A percentile compares a stretch with the other conserved stretches of the same genome.
Evolutionary conservation across 1,284 basidiomycete genomes (phyloP).

Genomic region (Leccinum huronense): DNA sequence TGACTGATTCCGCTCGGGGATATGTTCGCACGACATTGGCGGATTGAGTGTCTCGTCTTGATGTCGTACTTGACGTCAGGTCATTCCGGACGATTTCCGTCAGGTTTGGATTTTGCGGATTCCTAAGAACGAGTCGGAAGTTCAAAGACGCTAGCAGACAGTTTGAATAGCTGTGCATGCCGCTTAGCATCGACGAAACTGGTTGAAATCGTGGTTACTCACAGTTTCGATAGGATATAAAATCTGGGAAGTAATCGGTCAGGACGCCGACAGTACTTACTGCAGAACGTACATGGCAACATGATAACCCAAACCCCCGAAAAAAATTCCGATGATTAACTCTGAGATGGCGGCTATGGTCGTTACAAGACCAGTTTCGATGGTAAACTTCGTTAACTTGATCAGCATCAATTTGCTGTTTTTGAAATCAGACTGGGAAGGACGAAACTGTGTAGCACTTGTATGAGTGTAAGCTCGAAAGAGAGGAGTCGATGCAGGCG

Average conservation of each 20-base stretch:
- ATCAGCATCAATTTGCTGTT: background rate
- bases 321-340: background rate
- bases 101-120: background rate
- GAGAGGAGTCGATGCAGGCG: background rate
- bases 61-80: background rate
- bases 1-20: background rate
- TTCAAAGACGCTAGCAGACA: slow-evolving; percentile 16
- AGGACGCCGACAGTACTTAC: background rate
- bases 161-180: slow-evolving; percentile 17
- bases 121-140: slow-evolving; percentile 9
- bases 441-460: background rate
- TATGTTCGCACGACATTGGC: background rate
- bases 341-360: background rate
- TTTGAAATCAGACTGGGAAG: background rate
- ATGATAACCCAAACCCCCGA: too few relatives aligned
- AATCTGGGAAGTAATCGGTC: slow-evolving; percentile 13
- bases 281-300: slow-evolving; percentile 9
- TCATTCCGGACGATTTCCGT: slow-evolving; percentile 8
- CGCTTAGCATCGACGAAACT: background rate
- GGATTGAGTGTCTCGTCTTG: background rate
- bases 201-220: background rate
- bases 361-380: background rate
- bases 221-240: slow-evolving; percentile 19
- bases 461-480: background rate
- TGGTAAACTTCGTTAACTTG: background rate